Percentiles rank a stretch among this genome's conserved stretches.
phyloP scores from a whole-genome alignment of 1,284 basidiomycete genomes.

The Moesziomyces globuligerus region DNA sequence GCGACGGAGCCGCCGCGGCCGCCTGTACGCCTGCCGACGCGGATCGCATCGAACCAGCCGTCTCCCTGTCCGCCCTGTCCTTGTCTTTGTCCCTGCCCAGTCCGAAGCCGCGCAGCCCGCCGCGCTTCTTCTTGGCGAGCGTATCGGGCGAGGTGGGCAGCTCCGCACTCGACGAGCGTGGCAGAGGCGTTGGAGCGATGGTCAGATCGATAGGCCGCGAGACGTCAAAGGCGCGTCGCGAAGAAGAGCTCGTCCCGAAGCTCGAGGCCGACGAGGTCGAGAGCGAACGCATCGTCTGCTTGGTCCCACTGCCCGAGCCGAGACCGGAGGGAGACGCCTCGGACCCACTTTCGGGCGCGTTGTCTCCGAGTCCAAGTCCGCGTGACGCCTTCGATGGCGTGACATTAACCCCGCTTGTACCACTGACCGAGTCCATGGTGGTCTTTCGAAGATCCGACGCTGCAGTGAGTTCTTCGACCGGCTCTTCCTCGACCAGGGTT shows the following conservation, averaged over 20 bases:
- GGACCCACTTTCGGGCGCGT: background rate
- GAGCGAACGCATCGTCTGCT: too few species aligned
- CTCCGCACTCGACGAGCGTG: conserved; percentile 1
- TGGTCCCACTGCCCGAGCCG: background rate
- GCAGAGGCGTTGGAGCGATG: background rate
- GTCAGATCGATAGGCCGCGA: conserved; percentile 32
- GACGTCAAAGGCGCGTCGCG: conserved; percentile 39
- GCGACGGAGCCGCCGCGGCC: conserved; percentile 1
- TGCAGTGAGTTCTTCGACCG: background rate
- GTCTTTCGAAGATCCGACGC: background rate
- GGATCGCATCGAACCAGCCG: too few species aligned
- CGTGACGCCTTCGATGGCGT: background rate
- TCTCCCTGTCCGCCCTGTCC: conserved; percentile 16
- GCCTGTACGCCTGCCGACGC: too few species aligned
- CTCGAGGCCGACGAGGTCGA: conserved; percentile 19
- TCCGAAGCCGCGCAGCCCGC: conserved; percentile 25
- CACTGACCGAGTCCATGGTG: background rate
- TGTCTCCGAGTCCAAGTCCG: background rate
- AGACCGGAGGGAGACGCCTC: background rate
- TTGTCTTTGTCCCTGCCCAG: conserved; percentile 31
- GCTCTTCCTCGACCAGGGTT: background rate
- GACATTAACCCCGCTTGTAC: background rate
- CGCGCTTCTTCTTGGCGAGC: conserved; percentile 30
- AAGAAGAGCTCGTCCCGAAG: conserved; percentile 12
- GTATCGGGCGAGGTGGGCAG: conserved; percentile 21